phyloP scores from a whole-genome alignment of 1,284 basidiomycete genomes.

The Malassezia brasiliensis region DNA sequence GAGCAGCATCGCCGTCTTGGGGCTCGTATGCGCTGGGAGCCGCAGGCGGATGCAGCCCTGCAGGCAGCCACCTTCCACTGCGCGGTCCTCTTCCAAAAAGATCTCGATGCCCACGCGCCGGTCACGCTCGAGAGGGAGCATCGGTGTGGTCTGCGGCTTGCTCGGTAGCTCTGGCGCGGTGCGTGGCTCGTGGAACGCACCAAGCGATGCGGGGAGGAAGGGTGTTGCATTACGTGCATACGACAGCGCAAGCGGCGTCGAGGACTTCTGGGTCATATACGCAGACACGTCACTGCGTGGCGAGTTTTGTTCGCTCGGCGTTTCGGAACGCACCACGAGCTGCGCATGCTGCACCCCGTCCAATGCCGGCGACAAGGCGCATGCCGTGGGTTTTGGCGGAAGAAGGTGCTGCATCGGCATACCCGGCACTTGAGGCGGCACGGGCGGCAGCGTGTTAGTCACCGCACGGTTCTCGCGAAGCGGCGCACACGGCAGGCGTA shows the following conservation, averaged over 20 bases:
- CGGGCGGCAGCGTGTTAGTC: background rate
- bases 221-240: background rate
- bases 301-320: constrained; percentile 8
- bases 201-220: background rate
- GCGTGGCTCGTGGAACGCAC: background rate
- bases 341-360: constrained; percentile 5
- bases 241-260: background rate
- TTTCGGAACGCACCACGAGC: constrained; percentile 1
- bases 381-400: constrained; percentile 9
- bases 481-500: constrained; percentile 7
- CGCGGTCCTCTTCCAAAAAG: constrained; percentile 63
- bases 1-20: constrained; percentile 56
- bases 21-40: constrained; percentile 56
- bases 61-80: constrained; percentile 70
- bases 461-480: constrained; percentile 9
- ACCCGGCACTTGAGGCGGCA: background rate
- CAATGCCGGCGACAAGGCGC: constrained; percentile 1
- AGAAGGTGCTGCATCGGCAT: constrained; percentile 9
- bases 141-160: constrained; percentile 8
- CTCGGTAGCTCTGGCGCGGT: constrained; percentile 13
- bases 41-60: constrained; percentile 65
- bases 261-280: background rate
- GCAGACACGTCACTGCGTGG: constrained; percentile 2
- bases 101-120: constrained; percentile 72
- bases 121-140: constrained; percentile 32